These are phyloP conservation scores for Nakazawaea pomicola DNA, from an alignment of 805 yeast species.

Conservation along the genomic window DNA sequence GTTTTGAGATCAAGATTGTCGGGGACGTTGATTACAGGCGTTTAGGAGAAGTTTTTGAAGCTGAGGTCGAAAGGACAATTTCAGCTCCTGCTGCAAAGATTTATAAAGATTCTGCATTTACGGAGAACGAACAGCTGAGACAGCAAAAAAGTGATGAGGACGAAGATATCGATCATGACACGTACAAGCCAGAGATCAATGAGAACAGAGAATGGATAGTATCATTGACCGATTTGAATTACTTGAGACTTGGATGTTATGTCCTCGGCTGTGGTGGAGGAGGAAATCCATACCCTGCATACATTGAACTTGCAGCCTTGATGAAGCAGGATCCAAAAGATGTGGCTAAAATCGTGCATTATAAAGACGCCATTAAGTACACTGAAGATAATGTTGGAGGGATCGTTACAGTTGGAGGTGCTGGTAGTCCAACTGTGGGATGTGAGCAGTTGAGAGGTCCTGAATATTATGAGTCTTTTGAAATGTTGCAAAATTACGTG, in stretches of 20 bases:
- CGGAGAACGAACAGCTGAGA: conserved; percentile 6
- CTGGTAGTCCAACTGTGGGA: conserved; percentile 45
- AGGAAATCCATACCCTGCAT: conserved; percentile 39
- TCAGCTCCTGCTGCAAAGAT: conserved; percentile 10
- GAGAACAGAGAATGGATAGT: conserved; percentile 32
- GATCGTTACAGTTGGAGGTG: conserved; percentile 12
- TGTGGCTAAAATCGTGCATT: conserved; percentile 28
- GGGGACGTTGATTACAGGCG: conserved; percentile 39
- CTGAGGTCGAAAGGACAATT: conserved; percentile 7
- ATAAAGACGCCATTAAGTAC: conserved; percentile 24
- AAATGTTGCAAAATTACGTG: conserved; percentile 23
- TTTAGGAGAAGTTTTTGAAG: conserved; percentile 14
- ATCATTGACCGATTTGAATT: conserved; percentile 35
- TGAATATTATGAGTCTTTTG: conserved; percentile 29
- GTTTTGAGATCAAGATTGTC: conserved; percentile 33
- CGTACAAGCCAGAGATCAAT: conserved; percentile 27
- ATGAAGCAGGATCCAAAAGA: conserved; percentile 27
- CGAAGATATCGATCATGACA: conserved; percentile 20
- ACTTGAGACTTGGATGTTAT: conserved; percentile 38
- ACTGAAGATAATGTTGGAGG: conserved; percentile 15
- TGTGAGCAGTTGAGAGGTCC: conserved; percentile 37
- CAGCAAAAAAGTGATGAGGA: conserved; percentile 7
- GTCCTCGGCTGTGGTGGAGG: conserved; percentile 51
- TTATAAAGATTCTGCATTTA: conserved; percentile 15
- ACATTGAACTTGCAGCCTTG: conserved; percentile 28